A percentile compares a stretch with the other conserved stretches of the same genome.
These are phyloP conservation scores for Populus nigra DNA, from an alignment of 345 rosid genomes.

Conservation along the genomic window DNA sequence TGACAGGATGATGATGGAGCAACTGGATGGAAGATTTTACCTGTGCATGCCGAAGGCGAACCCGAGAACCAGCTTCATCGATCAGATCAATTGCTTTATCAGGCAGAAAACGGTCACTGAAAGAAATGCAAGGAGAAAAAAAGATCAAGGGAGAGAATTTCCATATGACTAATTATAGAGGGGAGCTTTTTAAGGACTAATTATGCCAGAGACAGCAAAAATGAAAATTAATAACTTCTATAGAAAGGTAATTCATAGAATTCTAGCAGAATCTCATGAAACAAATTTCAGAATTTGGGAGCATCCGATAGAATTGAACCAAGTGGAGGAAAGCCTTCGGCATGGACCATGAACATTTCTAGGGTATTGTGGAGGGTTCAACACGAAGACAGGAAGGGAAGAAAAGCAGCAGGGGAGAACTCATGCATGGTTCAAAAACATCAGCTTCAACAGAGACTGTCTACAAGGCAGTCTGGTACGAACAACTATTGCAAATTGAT, in stretches of 20 bases:
- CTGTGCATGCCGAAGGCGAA: constrained; percentile 94
- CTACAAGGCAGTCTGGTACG: neutral
- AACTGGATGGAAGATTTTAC: constrained; percentile 32
- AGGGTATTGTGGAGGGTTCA: neutral
- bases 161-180: neutral
- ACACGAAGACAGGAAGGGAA: neutral
- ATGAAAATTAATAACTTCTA: neutral
- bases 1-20: neutral
- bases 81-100: constrained; percentile 98
- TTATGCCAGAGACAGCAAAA: neutral
- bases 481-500: neutral
- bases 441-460: neutral
- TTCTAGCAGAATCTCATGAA: neutral
- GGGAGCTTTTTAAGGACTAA: neutral
- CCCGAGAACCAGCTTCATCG: constrained; percentile 99
- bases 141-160: neutral
- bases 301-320: neutral
- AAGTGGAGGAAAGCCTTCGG: neutral
- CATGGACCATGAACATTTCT: neutral
- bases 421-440: neutral
- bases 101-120: constrained; percentile 95
- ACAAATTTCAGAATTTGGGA: neutral
- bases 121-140: neutral
- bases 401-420: neutral
- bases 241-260: neutral